Conservation (phyloP, 768 basidiomycete species). For the Lactifluus echinatus region DNA sequence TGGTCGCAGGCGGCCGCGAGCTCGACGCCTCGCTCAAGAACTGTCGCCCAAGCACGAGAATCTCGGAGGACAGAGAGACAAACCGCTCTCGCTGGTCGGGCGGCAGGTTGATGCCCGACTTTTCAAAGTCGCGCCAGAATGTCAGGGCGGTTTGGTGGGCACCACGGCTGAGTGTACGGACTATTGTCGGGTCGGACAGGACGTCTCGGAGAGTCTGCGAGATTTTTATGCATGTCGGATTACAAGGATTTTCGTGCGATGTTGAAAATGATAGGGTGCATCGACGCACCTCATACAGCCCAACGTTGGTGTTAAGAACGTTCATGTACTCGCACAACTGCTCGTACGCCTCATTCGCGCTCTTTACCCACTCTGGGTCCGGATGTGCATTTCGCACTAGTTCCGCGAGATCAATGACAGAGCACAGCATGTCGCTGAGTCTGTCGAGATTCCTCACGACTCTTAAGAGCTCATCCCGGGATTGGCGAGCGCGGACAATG, state of each 20-base stretch:
- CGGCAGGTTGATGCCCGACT: constrained; percentile 89
- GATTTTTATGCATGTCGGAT: background rate
- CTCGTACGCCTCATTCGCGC: constrained; percentile 84
- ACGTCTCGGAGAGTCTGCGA: constrained; percentile 62
- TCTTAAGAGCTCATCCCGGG: constrained; percentile 64
- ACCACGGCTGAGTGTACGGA: constrained; percentile 58
- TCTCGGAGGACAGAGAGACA: constrained; percentile 83
- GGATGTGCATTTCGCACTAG: constrained; percentile 91
- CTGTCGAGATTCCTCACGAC: constrained; percentile 96
- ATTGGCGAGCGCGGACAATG: constrained; percentile 65
- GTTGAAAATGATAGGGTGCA: constrained; percentile 10
- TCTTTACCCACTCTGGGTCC: constrained; percentile 71
- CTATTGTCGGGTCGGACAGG: constrained; percentile 56
- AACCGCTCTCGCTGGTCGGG: constrained; percentile 69
- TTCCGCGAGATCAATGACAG: constrained; percentile 94
- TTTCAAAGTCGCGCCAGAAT: constrained; percentile 95
- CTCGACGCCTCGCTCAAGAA: constrained; percentile 66
- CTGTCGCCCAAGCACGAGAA: constrained; percentile 76
- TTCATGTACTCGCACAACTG: constrained; percentile 96
- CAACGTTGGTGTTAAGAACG: constrained; percentile 87
- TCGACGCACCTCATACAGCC: constrained; percentile 72
- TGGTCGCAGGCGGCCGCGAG: constrained; percentile 55
- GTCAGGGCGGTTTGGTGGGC: constrained; percentile 84
- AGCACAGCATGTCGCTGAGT: constrained; percentile 91
- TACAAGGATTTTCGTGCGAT: background rate